Conservation (phyloP, 768 basidiomycete species). For the Podaxis pistillaris region DNA sequence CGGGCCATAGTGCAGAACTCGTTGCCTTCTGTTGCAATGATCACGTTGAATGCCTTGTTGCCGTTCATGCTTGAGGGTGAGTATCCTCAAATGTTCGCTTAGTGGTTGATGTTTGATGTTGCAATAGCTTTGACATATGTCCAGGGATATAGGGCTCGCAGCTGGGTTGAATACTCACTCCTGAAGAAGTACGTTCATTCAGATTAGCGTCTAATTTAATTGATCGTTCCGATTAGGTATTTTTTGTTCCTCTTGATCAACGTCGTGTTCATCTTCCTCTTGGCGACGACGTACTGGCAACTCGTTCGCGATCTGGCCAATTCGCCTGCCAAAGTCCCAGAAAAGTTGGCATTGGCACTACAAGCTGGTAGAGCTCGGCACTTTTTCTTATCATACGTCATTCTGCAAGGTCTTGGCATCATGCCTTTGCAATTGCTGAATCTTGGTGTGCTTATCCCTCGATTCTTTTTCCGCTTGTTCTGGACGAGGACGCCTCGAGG, state of each 20-base stretch:
- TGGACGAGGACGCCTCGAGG: constrained; percentile 90
- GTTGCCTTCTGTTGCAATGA: constrained; percentile 87
- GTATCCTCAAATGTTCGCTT: background rate
- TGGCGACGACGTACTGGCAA: constrained; percentile 91
- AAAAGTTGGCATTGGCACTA: constrained; percentile 85
- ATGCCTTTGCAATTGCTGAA: constrained; percentile 97
- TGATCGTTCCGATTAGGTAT: constrained; percentile 54
- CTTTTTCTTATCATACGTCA: constrained; percentile 84
- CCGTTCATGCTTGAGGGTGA: constrained; percentile 89
- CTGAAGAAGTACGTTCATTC: constrained; percentile 71
- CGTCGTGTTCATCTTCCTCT: constrained; percentile 91
- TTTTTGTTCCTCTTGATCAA: constrained; percentile 90
- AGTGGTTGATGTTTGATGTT: background rate
- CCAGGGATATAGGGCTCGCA: constrained; percentile 89
- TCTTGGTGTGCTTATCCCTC: constrained; percentile 82
- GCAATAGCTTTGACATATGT: constrained; percentile 68
- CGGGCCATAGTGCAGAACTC: constrained; percentile 93
- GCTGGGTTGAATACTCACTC: constrained; percentile 91
- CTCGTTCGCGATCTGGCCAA: constrained; percentile 90
- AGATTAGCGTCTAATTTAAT: background rate
- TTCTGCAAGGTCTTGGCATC: constrained; percentile 88
- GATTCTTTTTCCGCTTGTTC: constrained; percentile 70
- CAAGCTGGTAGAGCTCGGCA: constrained; percentile 76
- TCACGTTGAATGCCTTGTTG: constrained; percentile 81
- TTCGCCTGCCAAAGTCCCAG: constrained; percentile 90